phyloP scores from a whole-genome alignment of 108 stramenopile species.

The Fistulifera pelliculosa region DNA sequence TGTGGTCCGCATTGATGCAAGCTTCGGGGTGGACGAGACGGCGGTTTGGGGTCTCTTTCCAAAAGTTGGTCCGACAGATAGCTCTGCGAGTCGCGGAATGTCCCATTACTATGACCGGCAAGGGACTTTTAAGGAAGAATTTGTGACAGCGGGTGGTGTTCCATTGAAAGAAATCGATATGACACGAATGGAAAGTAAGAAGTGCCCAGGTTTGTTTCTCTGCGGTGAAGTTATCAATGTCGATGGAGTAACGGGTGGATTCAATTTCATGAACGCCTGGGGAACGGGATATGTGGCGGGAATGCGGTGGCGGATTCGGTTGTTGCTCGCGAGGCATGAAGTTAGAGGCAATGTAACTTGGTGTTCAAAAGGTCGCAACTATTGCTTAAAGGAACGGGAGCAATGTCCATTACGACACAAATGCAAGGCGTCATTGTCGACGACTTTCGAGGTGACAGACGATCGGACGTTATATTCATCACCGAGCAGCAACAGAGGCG shows the following conservation, averaged over 20 bases:
- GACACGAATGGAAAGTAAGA: constrained; percentile 73
- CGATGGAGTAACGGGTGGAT: constrained; percentile 83
- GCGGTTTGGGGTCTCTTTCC: constrained; percentile 53
- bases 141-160: constrained; percentile 89
- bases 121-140: constrained; percentile 92
- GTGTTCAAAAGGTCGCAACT: no score
- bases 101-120: constrained; percentile 51
- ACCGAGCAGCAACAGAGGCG: no score
- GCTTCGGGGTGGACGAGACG: constrained; percentile 35
- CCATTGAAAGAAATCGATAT: constrained; percentile 65
- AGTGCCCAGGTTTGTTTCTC: constrained; percentile 57
- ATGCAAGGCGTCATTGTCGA: no score
- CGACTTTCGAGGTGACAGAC: no score
- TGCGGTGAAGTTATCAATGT: constrained; percentile 84
- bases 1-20: constrained; percentile 61
- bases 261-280: constrained; percentile 90
- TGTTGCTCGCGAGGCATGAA: no score
- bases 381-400: no score
- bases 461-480: no score
- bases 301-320: constrained; percentile 18
- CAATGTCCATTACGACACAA: no score
- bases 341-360: no score
- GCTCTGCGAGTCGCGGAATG: constrained; percentile 42
- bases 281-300: constrained; percentile 73
- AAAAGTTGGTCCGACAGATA: constrained; percentile 50